Evolutionary conservation across 129 eudicot species (phyloP).

Genomic region (Lonicera japonica): DNA sequence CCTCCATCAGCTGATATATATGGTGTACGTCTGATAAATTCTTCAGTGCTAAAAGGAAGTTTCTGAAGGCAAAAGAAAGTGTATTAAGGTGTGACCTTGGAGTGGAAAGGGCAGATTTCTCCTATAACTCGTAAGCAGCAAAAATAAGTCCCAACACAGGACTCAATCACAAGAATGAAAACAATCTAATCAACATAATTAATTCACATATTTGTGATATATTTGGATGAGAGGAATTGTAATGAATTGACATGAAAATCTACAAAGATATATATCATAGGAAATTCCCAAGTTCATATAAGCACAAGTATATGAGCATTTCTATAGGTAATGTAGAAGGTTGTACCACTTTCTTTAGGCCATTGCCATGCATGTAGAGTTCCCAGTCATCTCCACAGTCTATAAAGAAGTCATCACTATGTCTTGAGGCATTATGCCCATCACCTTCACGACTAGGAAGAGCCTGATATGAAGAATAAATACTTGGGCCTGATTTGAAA

Average conservation of each 20-base stretch:
- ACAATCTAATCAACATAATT: not conserved
- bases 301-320: not conserved
- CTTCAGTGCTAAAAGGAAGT: slow-evolving; percentile 57
- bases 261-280: not conserved
- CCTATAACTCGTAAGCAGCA: not conserved
- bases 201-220: not conserved
- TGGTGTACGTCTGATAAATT: slow-evolving; percentile 61
- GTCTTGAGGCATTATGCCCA: slow-evolving; percentile 34
- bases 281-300: not conserved
- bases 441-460: slow-evolving; percentile 42
- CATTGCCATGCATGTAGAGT: slow-evolving; percentile 58
- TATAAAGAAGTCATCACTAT: slow-evolving; percentile 34
- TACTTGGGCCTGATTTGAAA: slow-evolving; percentile 62
- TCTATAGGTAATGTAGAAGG: too few relatives aligned
- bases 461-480: slow-evolving; percentile 70
- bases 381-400: slow-evolving; percentile 94
- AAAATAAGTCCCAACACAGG: not conserved
- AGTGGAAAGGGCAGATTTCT: not conserved
- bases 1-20: slow-evolving; percentile 46
- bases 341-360: slow-evolving; percentile 42
- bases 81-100: not conserved
- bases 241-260: not conserved
- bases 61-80: slow-evolving; percentile 29
- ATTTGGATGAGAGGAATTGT: not conserved
- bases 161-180: not conserved